Conservation (phyloP, 164 flowering plant species). For the Amborella trichopoda region DNA sequence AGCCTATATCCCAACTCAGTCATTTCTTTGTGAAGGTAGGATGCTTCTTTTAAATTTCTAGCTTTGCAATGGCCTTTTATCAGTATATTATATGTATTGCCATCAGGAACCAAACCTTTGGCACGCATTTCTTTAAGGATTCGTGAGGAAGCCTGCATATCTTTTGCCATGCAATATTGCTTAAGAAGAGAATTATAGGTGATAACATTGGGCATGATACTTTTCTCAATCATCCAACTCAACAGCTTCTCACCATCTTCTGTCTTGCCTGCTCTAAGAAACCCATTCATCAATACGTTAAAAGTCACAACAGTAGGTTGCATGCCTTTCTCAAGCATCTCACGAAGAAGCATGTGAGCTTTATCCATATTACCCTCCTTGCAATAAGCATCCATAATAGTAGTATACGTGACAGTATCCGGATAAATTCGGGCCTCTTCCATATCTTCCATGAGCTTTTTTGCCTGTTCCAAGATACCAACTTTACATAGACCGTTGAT, state of each 20-base stretch:
- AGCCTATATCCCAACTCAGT: conserved; percentile 17
- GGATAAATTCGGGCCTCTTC: conserved; percentile 16
- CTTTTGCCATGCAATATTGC: conserved; percentile 15
- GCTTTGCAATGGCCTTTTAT: conserved; percentile 24
- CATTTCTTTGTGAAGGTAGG: conserved; percentile 18
- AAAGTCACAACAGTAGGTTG: conserved; percentile 29
- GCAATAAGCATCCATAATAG: conserved; percentile 25
- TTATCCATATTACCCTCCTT: conserved; percentile 17
- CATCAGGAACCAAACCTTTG: conserved; percentile 15
- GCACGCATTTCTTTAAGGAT: conserved; percentile 17
- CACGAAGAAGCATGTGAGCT: conserved; percentile 20
- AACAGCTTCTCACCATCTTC: conserved; percentile 35
- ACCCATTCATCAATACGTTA: conserved; percentile 43
- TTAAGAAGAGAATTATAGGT: conserved; percentile 26
- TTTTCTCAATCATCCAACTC: conserved; percentile 35
- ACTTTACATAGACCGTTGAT: conserved; percentile 24
- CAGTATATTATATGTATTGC: conserved; percentile 21
- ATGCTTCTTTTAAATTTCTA: conserved; percentile 26
- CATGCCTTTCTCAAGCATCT: conserved; percentile 25
- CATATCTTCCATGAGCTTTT: conserved; percentile 23
- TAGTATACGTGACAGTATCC: conserved; percentile 21
- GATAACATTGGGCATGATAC: conserved; percentile 22
- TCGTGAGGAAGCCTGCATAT: conserved; percentile 19
- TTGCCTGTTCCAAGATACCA: conserved; percentile 21
- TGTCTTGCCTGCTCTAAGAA: conserved; percentile 35